Conservation (phyloP, 75 land plant genomes). For the Cryptomeria japonica region DNA sequence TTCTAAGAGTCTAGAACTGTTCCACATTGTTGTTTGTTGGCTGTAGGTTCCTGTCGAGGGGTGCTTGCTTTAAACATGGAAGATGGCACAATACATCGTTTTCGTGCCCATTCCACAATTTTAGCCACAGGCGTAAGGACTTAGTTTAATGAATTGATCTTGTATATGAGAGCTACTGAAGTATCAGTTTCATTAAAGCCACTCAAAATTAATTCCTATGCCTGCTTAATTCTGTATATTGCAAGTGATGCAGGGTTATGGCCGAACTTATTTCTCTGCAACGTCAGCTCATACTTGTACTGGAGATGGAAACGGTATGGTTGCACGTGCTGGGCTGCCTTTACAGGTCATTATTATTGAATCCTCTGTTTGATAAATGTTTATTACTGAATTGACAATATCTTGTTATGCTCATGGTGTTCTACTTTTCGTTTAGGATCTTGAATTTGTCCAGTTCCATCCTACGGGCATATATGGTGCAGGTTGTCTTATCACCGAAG, state of each 20-base stretch:
- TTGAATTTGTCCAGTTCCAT: slow-evolving; percentile 98
- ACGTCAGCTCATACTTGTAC: slow-evolving; percentile 99
- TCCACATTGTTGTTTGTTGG: background rate
- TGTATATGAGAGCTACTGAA: background rate
- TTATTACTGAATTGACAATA: background rate
- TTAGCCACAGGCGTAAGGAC: slow-evolving; percentile 90
- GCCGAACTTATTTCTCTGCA: slow-evolving; percentile 95
- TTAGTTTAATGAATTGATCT: background rate
- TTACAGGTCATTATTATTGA: slow-evolving; percentile 58
- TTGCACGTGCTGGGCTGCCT: slow-evolving; percentile 94
- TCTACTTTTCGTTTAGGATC: slow-evolving; percentile 57
- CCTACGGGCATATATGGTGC: slow-evolving; percentile 99
- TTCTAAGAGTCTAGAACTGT: too few relatives aligned
- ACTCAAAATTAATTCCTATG: background rate
- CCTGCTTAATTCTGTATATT: background rate
- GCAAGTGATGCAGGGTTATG: slow-evolving; percentile 72
- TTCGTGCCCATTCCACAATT: slow-evolving; percentile 79
- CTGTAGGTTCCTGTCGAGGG: slow-evolving; percentile 84
- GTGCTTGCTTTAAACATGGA: slow-evolving; percentile 97
- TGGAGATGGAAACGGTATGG: slow-evolving; percentile 99
- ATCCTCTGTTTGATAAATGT: background rate
- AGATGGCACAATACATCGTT: slow-evolving; percentile 93
- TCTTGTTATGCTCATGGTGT: background rate
- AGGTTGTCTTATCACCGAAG: slow-evolving; percentile 98
- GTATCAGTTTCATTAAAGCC: background rate